phyloP scores from a whole-genome alignment of 2,329 filamentous ascomycete genomes.

The Pseudocercospora cruenta region DNA sequence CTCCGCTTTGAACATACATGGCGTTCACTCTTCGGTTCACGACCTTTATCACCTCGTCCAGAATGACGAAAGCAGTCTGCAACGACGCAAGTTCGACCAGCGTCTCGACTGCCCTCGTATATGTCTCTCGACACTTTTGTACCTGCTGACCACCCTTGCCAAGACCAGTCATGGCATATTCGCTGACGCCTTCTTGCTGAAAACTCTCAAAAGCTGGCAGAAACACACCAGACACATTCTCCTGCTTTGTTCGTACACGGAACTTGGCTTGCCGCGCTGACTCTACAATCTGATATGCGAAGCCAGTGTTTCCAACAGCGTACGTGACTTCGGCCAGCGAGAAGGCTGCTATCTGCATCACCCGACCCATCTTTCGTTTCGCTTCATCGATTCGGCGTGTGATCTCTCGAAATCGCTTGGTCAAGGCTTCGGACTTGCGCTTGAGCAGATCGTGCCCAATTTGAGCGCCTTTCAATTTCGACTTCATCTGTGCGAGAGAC shows the following conservation, averaged over 20 bases:
- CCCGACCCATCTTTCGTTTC: slow-evolving; percentile 97
- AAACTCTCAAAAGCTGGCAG: slow-evolving; percentile 93
- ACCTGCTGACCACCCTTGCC: slow-evolving; percentile 98
- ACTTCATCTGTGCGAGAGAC: slow-evolving; percentile 95
- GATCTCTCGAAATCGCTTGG: slow-evolving; percentile 83
- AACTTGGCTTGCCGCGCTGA: slow-evolving; percentile 92
- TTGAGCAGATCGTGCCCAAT: slow-evolving; percentile 91
- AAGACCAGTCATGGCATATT: slow-evolving; percentile 92
- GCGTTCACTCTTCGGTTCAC: slow-evolving; percentile 98
- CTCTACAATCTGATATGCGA: slow-evolving; percentile 96
- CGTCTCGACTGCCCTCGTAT: slow-evolving; percentile 92
- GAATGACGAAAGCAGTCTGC: slow-evolving; percentile 95
- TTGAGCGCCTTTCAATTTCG: slow-evolving; percentile 82
- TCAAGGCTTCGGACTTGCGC: slow-evolving; percentile 96
- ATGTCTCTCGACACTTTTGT: slow-evolving; percentile 91
- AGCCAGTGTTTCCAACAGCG: slow-evolving; percentile 84
- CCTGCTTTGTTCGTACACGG: slow-evolving; percentile 90
- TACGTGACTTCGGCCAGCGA: slow-evolving; percentile 97
- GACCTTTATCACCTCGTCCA: slow-evolving; percentile 99
- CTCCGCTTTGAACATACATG: slow-evolving; percentile 63
- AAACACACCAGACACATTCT: slow-evolving; percentile 97
- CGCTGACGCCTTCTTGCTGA: slow-evolving; percentile 80
- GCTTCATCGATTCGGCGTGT: slow-evolving; percentile 97
- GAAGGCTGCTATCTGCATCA: slow-evolving; percentile 99
- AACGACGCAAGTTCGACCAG: slow-evolving; percentile 92